Evolutionary conservation across 2,329 filamentous ascomycete genomes (phyloP).

Genomic region (Didymella pinodella): DNA sequence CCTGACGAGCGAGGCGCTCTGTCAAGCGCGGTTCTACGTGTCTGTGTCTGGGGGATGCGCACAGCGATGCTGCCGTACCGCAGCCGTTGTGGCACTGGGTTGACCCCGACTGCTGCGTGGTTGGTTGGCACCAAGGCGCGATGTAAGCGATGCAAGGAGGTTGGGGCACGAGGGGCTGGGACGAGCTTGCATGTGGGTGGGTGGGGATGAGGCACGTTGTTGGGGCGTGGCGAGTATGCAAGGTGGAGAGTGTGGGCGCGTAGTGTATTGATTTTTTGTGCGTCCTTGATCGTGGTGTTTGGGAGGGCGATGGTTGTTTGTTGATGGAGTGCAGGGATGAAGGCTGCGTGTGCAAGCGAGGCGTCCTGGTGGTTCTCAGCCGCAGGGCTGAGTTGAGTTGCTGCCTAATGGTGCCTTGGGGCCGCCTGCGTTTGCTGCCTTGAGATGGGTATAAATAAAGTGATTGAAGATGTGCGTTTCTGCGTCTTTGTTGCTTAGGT

Average conservation of each 20-base stretch:
- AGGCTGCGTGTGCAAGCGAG: background rate
- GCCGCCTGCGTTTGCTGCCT: background rate
- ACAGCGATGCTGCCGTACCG: background rate
- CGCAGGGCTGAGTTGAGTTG: conserved; percentile 1
- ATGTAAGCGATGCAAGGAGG: conserved; percentile 6
- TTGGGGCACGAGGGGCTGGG: conserved; percentile 2
- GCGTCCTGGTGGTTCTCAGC: background rate
- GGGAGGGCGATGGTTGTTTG: background rate
- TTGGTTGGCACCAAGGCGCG: background rate
- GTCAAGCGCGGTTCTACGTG: background rate
- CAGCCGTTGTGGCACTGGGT: background rate
- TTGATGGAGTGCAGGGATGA: background rate
- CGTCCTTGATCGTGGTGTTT: background rate
- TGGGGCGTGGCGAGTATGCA: conserved; percentile 14
- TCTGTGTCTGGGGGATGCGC: background rate
- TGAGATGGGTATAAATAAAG: background rate
- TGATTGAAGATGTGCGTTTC: background rate
- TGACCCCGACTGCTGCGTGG: background rate
- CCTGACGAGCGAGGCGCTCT: background rate
- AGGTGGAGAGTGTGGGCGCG: background rate
- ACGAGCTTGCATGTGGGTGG: background rate
- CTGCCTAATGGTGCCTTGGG: conserved; percentile 8
- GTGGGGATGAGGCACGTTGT: conserved; percentile 3
- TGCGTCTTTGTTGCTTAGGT: background rate
- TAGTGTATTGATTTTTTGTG: background rate